Evolutionary conservation across 2,329 filamentous ascomycete species (phyloP).

Genomic region (Trichoderma breve): DNA sequence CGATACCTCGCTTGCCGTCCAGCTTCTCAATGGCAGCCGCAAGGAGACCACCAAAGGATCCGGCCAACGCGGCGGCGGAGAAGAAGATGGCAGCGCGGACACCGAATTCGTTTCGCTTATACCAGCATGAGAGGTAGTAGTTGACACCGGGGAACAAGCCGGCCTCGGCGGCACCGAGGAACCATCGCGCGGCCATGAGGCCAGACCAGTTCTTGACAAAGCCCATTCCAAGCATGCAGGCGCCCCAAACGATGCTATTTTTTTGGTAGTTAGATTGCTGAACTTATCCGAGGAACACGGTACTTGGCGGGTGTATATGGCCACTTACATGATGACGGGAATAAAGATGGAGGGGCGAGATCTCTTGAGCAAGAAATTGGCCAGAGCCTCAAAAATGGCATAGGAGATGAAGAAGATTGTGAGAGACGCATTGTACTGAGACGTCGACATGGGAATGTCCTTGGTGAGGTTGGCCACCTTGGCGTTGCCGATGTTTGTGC

Average conservation of each 20-base stretch:
- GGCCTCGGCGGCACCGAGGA: constrained; percentile 71
- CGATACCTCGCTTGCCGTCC: constrained; percentile 57
- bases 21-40: constrained; percentile 70
- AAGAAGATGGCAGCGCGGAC: constrained; percentile 82
- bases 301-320: neutral
- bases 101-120: constrained; percentile 74
- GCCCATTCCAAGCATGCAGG: constrained; percentile 67
- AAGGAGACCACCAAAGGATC: constrained; percentile 72
- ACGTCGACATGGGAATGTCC: constrained; percentile 55
- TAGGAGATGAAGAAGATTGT: constrained; percentile 89
- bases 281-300: neutral
- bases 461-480: constrained; percentile 52
- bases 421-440: constrained; percentile 70
- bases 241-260: constrained; percentile 60
- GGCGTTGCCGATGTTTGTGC: constrained; percentile 75
- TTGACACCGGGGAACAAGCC: constrained; percentile 75
- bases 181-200: constrained; percentile 66
- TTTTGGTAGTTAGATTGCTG: constrained; percentile 23
- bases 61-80: constrained; percentile 75
- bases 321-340: constrained; percentile 70
- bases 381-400: constrained; percentile 71
- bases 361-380: constrained; percentile 77
- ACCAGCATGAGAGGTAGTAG: constrained; percentile 84
- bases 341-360: constrained; percentile 76
- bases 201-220: constrained; percentile 62